A percentile compares a stretch with the other conserved stretches of the same genome.
Evolutionary conservation across 2,329 filamentous ascomycete genomes (phyloP).

Genomic region (Boeremia lycopersici): DNA sequence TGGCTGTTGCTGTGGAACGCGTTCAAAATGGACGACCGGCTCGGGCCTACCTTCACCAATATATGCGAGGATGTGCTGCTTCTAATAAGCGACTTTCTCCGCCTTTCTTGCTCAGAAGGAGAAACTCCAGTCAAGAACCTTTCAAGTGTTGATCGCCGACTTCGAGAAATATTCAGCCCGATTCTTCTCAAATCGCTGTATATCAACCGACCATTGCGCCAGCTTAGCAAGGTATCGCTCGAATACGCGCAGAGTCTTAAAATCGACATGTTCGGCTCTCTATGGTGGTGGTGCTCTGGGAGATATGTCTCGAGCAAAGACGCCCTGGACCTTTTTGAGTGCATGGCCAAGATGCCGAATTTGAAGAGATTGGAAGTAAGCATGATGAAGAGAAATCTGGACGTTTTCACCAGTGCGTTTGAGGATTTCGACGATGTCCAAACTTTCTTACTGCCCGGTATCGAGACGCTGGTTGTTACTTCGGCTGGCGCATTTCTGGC

Average conservation of each 20-base stretch:
- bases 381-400: conserved; percentile 28
- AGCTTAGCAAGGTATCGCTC: conserved; percentile 10
- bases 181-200: conserved; percentile 20
- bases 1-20: not conserved
- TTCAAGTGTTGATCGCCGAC: conserved; percentile 16
- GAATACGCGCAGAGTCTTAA: conserved; percentile 17
- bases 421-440: not conserved
- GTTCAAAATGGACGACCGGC: not conserved
- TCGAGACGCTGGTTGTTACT: conserved; percentile 16
- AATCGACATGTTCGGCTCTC: conserved; percentile 25
- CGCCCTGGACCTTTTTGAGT: conserved; percentile 20
- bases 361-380: conserved; percentile 20
- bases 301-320: conserved; percentile 20
- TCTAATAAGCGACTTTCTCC: conserved; percentile 20
- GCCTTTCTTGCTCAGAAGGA: not conserved
- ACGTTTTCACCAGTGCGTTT: conserved; percentile 22
- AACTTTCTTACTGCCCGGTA: conserved; percentile 8
- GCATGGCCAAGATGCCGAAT: conserved; percentile 6
- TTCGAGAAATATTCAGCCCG: conserved; percentile 16
- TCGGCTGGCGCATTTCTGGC: conserved; percentile 18
- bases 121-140: conserved; percentile 16
- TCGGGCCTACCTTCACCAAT: conserved; percentile 17
- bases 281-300: conserved; percentile 28
- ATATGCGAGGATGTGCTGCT: conserved; percentile 27
- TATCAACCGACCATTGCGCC: conserved; percentile 22